These are phyloP conservation scores for Leptographium procerum DNA, from an alignment of 2,329 filamentous ascomycete genomes.

Conservation along the genomic window DNA sequence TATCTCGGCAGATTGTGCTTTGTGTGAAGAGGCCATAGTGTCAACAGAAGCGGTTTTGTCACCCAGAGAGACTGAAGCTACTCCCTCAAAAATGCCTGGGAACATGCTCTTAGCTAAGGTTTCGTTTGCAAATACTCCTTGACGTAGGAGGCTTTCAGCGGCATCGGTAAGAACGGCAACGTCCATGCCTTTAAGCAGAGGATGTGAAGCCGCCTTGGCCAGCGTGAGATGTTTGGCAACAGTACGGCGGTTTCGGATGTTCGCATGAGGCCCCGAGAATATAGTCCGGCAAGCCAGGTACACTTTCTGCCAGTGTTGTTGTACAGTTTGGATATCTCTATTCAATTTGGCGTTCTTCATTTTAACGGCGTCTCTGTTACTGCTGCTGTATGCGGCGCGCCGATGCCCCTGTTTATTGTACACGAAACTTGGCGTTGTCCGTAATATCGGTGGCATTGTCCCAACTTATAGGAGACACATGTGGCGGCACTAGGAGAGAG, in stretches of 20 bases:
- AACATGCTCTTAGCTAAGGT: not conserved
- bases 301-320: not conserved
- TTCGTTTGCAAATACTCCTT: not conserved
- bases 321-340: not conserved
- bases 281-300: not conserved
- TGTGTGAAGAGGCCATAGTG: not conserved
- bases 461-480: not conserved
- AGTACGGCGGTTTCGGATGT: not conserved
- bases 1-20: not conserved
- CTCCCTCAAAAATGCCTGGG: not conserved
- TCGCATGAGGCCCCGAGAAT: not conserved
- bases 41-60: not conserved
- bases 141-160: not conserved
- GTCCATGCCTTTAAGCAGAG: not conserved
- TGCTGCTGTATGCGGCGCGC: not conserved
- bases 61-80: not conserved
- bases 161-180: not conserved
- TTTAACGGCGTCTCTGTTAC: not conserved
- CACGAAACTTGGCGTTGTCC: not conserved
- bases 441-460: not conserved
- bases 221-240: not conserved
- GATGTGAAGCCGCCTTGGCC: not conserved
- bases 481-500: not conserved
- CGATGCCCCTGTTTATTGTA: not conserved
- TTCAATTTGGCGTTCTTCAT: not conserved